Evolutionary conservation across 805 yeast genomes (phyloP), one percentile per base, ranked within the genome.

Genomic region (Clavispora santaluciae): DNA sequence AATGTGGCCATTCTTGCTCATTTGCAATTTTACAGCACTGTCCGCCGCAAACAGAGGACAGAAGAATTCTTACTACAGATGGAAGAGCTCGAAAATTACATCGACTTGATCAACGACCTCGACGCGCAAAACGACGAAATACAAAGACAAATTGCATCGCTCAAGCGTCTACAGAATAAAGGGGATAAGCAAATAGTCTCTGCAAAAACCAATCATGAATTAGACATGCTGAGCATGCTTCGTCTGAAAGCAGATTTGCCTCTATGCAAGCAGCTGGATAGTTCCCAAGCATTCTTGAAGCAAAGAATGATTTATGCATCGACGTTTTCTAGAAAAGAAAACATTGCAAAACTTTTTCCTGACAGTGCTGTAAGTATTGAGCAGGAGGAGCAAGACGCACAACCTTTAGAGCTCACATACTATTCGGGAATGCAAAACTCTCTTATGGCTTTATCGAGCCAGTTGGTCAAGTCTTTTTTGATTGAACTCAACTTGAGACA

Each of bases 401-500:
- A 13, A 18, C 20, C 36, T 26, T 30, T 33, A 26, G 7, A 28
- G 39, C 11, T 54, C 52, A 38, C 37, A 20, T 43, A 47, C 33
- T 44, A 49, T 3, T 43, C 55, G 5, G 55, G 57, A 3, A 52
- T 61, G 20, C 51, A 48, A 31, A 55, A 54, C 36, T 44, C 61
- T 5, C 36, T 64, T 15, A 41, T 51, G 45, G 45, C 57, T 13
- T 35, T 63, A 3, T 52, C 54, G 5, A 45, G 50, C 10, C 55
- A 49, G 26, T 34, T 66, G 11, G 35, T 61, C n/a, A 60, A 56
- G 22, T 38, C 60, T 5, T 43, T 62, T 6, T 39, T 62, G 24
- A 58, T 59, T 7, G 68, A 65, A 33, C 41, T 65, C 37, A 63
- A 62, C 39, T 26, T 64, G 4, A 43, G 59, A 13, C 47, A 36